Evolutionary conservation across 2,329 filamentous ascomycete species (phyloP).

Genomic region (Gnomoniopsis smithogilvyi): DNA sequence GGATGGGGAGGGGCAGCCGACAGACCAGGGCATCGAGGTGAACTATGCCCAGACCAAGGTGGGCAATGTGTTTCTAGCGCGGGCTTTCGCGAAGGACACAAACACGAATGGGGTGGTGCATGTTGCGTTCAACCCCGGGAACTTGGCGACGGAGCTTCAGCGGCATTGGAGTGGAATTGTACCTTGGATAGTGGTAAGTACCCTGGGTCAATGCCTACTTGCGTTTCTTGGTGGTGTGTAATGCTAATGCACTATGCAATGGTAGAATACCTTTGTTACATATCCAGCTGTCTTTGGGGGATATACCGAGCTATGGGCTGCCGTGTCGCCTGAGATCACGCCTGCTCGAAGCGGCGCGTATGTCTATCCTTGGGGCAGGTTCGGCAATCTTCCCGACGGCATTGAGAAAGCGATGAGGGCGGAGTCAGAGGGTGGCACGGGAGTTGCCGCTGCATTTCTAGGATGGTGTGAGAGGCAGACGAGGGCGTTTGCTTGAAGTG

Average conservation of each 20-base stretch:
- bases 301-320: slow-evolving; percentile 47
- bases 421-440: slow-evolving; percentile 1
- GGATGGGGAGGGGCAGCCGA: slow-evolving; percentile 14
- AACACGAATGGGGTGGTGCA: slow-evolving; percentile 21
- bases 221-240: too few relatives aligned
- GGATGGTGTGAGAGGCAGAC: slow-evolving; percentile 8
- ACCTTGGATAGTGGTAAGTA: neutral
- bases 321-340: slow-evolving; percentile 39
- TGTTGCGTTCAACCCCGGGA: slow-evolving; percentile 23
- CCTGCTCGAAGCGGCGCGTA: slow-evolving; percentile 28
- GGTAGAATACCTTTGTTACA: neutral
- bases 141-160: slow-evolving; percentile 19
- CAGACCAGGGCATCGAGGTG: slow-evolving; percentile 10
- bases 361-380: slow-evolving; percentile 18
- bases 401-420: neutral
- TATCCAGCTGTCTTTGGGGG: slow-evolving; percentile 33
- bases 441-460: neutral
- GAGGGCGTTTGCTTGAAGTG: neutral
- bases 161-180: neutral
- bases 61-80: slow-evolving; percentile 21
- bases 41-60: slow-evolving; percentile 23
- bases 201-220: neutral
- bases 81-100: slow-evolving; percentile 19
- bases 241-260: neutral
- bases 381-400: slow-evolving; percentile 1